Conservation (phyloP, 176 grass and related monocot species). For the Bromus sterilis region DNA sequence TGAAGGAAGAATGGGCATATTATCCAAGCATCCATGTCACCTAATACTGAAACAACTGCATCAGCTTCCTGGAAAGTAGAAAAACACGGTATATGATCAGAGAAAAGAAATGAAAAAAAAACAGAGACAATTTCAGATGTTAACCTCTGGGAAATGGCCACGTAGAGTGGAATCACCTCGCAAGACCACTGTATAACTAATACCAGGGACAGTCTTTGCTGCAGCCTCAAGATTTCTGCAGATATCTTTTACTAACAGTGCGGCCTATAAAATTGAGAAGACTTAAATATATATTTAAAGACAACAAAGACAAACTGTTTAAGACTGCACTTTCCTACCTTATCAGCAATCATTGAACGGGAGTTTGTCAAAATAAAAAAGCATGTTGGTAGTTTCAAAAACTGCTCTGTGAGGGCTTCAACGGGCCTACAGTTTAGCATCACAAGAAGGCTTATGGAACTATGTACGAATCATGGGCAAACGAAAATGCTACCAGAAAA, state of each 20-base stretch:
- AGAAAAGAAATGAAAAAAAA: constrained; percentile 13
- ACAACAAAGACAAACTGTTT: constrained; percentile 15
- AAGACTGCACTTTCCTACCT: constrained; percentile 44
- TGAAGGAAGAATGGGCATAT: constrained; percentile 99
- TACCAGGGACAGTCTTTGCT: constrained; percentile 61
- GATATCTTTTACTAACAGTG: constrained; percentile 66
- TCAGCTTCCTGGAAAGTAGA: constrained; percentile 77
- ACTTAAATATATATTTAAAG: constrained; percentile 10
- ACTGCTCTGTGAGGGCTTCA: constrained; percentile 77
- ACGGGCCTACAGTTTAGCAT: constrained; percentile 54
- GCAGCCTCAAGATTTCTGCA: constrained; percentile 86
- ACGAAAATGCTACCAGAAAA: background rate
- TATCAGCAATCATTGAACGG: constrained; percentile 78
- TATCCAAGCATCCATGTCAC: constrained; percentile 99
- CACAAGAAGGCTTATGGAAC: constrained; percentile 7
- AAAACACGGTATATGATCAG: constrained; percentile 5
- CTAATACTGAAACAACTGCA: constrained; percentile 84
- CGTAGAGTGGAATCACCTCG: constrained; percentile 95
- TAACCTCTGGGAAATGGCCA: constrained; percentile 93
- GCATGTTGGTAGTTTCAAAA: constrained; percentile 63
- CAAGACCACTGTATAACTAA: constrained; percentile 85
- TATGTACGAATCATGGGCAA: constrained; percentile 4
- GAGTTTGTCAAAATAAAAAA: constrained; percentile 99
- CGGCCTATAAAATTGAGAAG: constrained; percentile 45
- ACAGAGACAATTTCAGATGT: background rate